A percentile compares a stretch with the other conserved stretches of the same genome.
These are phyloP conservation scores for Nannochloropsis salina DNA, from an alignment of 108 stramenopile species.

Conservation along the genomic window DNA sequence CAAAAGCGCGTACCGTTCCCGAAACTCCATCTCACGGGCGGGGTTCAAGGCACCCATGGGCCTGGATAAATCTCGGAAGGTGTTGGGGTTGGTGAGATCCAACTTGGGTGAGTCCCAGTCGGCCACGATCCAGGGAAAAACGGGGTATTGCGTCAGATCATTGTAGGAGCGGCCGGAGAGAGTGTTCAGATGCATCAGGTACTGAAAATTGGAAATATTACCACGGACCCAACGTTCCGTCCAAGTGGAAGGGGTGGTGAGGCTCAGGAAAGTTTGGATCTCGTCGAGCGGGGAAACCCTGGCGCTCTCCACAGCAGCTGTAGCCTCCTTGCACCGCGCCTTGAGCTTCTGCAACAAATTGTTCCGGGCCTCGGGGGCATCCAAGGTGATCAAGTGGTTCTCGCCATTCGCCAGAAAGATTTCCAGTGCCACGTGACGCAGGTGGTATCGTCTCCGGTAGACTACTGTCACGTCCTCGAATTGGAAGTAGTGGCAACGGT, in stretches of 20 bases:
- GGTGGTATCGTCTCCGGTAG: not conserved
- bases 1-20: not conserved
- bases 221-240: slow-evolving; percentile 26
- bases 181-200: slow-evolving; percentile 47
- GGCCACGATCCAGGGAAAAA: slow-evolving; percentile 51
- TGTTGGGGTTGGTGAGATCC: slow-evolving; percentile 27
- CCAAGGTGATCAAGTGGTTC: not conserved
- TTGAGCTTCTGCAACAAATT: not conserved
- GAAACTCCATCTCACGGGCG: not conserved
- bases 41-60: slow-evolving; percentile 48
- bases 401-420: not conserved
- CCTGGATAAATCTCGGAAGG: slow-evolving; percentile 37
- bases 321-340: not conserved
- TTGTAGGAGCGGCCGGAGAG: slow-evolving; percentile 47
- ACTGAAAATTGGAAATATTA: slow-evolving; percentile 45
- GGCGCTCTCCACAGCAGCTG: not conserved
- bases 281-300: not conserved
- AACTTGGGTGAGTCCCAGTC: slow-evolving; percentile 29
- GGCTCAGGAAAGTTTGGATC: not conserved
- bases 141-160: slow-evolving; percentile 55
- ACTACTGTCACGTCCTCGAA: not conserved
- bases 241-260: not conserved
- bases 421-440: not conserved
- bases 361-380: not conserved
- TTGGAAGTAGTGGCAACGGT: not conserved